Percentiles rank a stretch among this genome's conserved stretches.
phyloP scores from a whole-genome alignment of 768 basidiomycete species.

The Hygrocybe coccinea region DNA sequence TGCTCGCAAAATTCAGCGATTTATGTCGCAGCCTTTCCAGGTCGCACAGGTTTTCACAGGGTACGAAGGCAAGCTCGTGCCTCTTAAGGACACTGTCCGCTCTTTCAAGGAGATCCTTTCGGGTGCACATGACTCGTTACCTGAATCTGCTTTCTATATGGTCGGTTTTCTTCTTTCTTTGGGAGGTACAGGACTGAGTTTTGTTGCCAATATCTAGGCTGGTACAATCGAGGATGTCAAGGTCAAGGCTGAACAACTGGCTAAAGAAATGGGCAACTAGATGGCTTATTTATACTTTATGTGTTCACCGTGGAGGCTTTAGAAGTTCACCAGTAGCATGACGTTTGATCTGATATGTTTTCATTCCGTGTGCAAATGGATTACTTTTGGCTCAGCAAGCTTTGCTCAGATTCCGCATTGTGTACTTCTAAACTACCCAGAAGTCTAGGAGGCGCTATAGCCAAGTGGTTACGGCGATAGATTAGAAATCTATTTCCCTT shows the following conservation, averaged over 20 bases:
- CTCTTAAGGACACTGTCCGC: conserved; percentile 91
- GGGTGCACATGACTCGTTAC: conserved; percentile 81
- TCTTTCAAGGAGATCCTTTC: conserved; percentile 98
- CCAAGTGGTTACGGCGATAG: conserved; percentile 79
- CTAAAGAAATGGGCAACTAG: conserved; percentile 82
- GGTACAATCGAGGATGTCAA: conserved; percentile 98
- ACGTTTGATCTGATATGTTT: not conserved
- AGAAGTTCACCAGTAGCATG: not conserved
- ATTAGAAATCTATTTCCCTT: conserved; percentile 44
- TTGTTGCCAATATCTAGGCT: conserved; percentile 33
- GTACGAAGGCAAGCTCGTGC: conserved; percentile 95
- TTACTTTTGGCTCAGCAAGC: too few species aligned
- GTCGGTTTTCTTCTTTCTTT: conserved; percentile 29
- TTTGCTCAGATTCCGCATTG: too few species aligned
- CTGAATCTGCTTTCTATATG: conserved; percentile 99
- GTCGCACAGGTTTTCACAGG: conserved; percentile 99
- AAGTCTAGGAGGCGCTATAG: conserved; percentile 53
- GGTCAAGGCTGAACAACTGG: conserved; percentile 93
- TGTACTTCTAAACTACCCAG: not conserved
- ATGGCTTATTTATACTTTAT: not conserved
- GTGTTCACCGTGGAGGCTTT: not conserved
- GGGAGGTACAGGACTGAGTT: conserved; percentile 1
- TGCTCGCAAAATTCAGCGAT: conserved; percentile 97
- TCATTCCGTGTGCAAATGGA: too few species aligned
- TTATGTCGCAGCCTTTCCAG: conserved; percentile 99